Evolutionary conservation across 2,329 filamentous ascomycete species (phyloP).

Genomic region (Chaetothyriales sp.): DNA sequence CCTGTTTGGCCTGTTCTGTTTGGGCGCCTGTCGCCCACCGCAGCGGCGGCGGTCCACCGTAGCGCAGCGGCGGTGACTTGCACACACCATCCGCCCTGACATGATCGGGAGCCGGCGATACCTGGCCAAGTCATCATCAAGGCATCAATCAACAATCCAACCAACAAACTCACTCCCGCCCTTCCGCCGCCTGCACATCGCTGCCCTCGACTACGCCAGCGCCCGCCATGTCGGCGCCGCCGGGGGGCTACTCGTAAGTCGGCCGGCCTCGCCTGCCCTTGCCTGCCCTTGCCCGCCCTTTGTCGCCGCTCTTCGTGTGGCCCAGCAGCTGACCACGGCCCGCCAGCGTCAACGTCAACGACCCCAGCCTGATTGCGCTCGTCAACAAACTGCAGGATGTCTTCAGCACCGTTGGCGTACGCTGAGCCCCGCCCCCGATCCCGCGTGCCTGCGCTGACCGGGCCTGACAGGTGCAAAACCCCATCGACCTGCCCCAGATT

Average conservation of each 20-base stretch:
- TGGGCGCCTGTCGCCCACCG: not conserved
- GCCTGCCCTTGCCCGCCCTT: too few species aligned
- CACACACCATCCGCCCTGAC: not conserved
- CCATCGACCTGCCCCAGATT: conserved; percentile 96
- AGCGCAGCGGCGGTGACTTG: not conserved
- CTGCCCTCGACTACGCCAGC: conserved; percentile 6
- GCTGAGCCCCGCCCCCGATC: conserved; percentile 22
- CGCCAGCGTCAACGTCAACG: conserved; percentile 56
- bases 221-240: conserved; percentile 31
- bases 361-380: conserved; percentile 58
- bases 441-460: conserved; percentile 14
- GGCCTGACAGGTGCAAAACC: conserved; percentile 70
- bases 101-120: too few species aligned
- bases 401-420: conserved; percentile 83
- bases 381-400: conserved; percentile 99
- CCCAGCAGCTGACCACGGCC: conserved; percentile 10
- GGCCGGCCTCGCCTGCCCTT: too few species aligned
- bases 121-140: not conserved
- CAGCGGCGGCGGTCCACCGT: not conserved
- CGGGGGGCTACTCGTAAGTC: conserved; percentile 34
- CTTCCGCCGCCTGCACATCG: not conserved
- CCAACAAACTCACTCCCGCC: conserved; percentile 3
- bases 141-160: not conserved
- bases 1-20: not conserved
- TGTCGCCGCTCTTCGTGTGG: conserved; percentile 5